Evolutionary conservation across 176 grass and related monocot species (phyloP).

Genomic region (Typha latifolia): DNA sequence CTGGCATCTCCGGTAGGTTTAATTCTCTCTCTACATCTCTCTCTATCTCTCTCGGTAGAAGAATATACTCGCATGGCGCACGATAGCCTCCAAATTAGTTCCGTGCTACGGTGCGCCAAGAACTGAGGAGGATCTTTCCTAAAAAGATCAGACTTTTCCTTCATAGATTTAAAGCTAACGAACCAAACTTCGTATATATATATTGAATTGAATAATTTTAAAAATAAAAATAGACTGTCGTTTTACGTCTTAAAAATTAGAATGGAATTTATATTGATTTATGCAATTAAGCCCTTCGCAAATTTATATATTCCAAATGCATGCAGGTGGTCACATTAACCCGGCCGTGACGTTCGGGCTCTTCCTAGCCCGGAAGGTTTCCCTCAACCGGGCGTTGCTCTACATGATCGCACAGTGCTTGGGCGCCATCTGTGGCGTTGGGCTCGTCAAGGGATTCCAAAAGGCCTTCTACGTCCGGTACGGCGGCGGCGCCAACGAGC

Average conservation of each 20-base stretch:
- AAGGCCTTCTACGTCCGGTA: slow-evolving; percentile 55
- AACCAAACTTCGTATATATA: too few relatives aligned
- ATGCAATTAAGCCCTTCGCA: not conserved
- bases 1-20: slow-evolving; percentile 56
- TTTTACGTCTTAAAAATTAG: too few relatives aligned
- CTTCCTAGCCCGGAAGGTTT: slow-evolving; percentile 89
- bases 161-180: too few relatives aligned
- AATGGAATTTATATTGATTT: not conserved
- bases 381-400: slow-evolving; percentile 63
- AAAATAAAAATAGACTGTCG: too few relatives aligned
- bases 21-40: not conserved
- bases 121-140: too few relatives aligned
- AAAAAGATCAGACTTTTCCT: too few relatives aligned
- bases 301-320: not conserved
- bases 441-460: slow-evolving; percentile 88
- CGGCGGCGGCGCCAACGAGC: slow-evolving; percentile 79
- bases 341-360: slow-evolving; percentile 87
- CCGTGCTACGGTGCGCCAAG: not conserved
- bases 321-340: slow-evolving; percentile 73
- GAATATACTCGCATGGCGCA: not conserved
- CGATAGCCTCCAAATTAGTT: not conserved
- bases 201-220: too few relatives aligned
- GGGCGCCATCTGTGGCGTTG: slow-evolving; percentile 83
- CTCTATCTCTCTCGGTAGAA: not conserved
- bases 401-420: slow-evolving; percentile 89